Evolutionary conservation across 179 eudicot species (phyloP).

Genomic region (Sideroxylon spinosum): DNA sequence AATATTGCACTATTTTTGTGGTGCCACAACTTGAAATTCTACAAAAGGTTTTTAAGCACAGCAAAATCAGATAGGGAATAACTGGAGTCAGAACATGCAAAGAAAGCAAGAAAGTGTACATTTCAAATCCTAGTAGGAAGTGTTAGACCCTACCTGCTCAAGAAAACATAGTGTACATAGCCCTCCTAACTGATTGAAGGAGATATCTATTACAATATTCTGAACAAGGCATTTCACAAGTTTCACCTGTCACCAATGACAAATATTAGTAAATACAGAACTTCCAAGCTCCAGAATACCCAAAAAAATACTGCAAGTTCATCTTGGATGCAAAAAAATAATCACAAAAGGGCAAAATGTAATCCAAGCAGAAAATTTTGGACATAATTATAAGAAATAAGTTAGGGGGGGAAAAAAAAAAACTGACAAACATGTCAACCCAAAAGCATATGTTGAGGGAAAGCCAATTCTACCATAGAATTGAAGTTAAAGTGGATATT

Average conservation of each 20-base stretch:
- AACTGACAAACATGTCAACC: background rate
- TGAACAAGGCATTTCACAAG: slow-evolving; percentile 43
- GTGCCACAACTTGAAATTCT: background rate
- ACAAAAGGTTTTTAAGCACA: background rate
- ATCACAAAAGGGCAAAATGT: slow-evolving; percentile 12
- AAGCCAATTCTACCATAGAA: background rate
- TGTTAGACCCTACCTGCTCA: slow-evolving; percentile 35
- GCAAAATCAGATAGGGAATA: background rate
- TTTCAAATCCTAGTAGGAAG: slow-evolving; percentile 8
- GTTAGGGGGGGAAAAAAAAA: too few relatives aligned
- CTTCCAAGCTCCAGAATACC: too few relatives aligned
- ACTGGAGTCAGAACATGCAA: background rate
- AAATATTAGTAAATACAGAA: background rate
- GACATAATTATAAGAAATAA: background rate
- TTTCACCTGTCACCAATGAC: slow-evolving; percentile 36
- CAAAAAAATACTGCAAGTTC: too few relatives aligned
- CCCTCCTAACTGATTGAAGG: slow-evolving; percentile 44
- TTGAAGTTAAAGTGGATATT: background rate
- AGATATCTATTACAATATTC: slow-evolving; percentile 39
- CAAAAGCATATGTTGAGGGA: background rate
- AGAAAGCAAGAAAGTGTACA: background rate
- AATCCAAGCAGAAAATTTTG: background rate
- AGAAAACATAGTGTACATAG: slow-evolving; percentile 45
- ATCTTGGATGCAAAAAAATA: background rate
- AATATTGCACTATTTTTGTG: background rate